Base-by-base conservation (phyloP, 352 stramenopile species). In the Thalassiosira sp. region DNA sequence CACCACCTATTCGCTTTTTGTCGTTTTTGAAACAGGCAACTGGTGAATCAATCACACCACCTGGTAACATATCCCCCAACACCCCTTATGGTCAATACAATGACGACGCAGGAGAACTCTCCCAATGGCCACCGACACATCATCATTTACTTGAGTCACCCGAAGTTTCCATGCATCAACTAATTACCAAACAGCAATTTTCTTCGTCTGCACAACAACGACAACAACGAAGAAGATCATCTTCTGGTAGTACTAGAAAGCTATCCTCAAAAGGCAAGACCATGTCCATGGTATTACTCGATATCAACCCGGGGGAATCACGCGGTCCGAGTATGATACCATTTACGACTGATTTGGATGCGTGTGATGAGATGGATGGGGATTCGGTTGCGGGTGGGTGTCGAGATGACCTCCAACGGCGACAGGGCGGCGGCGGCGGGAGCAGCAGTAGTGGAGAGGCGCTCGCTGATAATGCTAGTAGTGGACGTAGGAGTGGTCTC, bases 101-200 rank as follows among this genome's bases (percentile, higher is more conserved):
- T 37, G 3, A 37, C 8, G 3, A 37, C 31, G 8, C n/a, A 37
- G 31, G 3, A 3, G 31, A 10, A 37, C 31, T 37, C 31, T 37
- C 31, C 8, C 31, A 37, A 37, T 37, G 31, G 43, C 43, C n/a
- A 25, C 43, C 43, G 8, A 20, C 13, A 7, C 43, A 51, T 24
- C n/a, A 5, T 51, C 20, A 20, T 2, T 73, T 46, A 84, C 79
- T 20, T 62, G 60, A 10, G 48, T 63, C 11, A 91, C 79, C 27
- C 48, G 25, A 89, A 64, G 13, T 43, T 65, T 49, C 82, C 82
- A 78, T 82, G 87, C 0, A 80, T 73, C 15, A 90, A n/a, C n/a
- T n/a, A n/a, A n/a, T n/a, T n/a, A n/a, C n/a, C n/a, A n/a, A n/a
- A n/a, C n/a, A n/a, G n/a, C n/a, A n/a, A n/a, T n/a, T n/a, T n/a